Conservation (phyloP, 202 grass and related monocot species). For the Hordeum pubiflorum region DNA sequence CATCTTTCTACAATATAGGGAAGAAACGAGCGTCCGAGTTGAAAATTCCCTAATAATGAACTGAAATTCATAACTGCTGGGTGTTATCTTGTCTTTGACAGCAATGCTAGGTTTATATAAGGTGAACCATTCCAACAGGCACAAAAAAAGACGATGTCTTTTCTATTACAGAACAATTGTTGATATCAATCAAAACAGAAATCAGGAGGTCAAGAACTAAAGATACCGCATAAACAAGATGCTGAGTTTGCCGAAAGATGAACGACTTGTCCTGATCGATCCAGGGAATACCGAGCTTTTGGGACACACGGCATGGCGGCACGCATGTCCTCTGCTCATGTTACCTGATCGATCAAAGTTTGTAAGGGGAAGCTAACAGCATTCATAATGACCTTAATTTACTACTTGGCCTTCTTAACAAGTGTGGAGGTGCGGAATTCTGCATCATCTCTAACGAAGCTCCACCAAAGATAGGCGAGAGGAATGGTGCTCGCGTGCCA, state of each 20-base stretch:
- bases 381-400: not conserved
- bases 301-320: not conserved
- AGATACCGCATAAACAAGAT: not conserved
- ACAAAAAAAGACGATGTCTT: not conserved
- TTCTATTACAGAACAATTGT: not conserved
- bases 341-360: not conserved
- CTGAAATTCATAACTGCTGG: too few relatives aligned
- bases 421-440: slow-evolving; percentile 52
- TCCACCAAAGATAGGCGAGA: slow-evolving; percentile 85
- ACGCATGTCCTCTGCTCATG: too few relatives aligned
- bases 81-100: not conserved
- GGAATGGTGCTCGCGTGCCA: slow-evolving; percentile 83
- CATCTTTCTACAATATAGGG: too few relatives aligned
- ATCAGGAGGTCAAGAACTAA: not conserved
- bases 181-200: slow-evolving; percentile 11
- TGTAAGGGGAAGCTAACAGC: not conserved
- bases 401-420: slow-evolving; percentile 64
- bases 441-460: slow-evolving; percentile 78
- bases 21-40: too few relatives aligned
- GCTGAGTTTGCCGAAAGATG: not conserved
- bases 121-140: not conserved
- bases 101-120: not conserved
- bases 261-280: not conserved
- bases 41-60: too few relatives aligned
- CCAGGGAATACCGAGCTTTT: not conserved